Base-by-base conservation (phyloP, 2,329 filamentous ascomycete species). In the Periconia sp. region DNA sequence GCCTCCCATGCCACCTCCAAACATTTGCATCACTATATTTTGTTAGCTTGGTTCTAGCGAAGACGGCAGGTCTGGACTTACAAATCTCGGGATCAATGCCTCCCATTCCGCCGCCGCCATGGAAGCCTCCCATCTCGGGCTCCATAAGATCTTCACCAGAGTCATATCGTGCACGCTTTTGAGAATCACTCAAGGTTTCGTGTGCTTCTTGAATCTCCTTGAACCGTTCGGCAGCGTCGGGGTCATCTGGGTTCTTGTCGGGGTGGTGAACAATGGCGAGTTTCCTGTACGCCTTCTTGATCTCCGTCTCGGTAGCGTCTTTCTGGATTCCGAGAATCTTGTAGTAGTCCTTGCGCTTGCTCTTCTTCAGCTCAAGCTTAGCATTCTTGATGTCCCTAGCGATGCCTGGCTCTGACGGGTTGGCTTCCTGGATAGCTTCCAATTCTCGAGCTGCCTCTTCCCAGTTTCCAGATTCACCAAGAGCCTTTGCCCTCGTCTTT, bases 171-270 rank as follows among this genome's bases (percentile, higher is more conserved):
- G 90, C 89, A 63, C 91, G 88, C 80, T 96, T 97, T 89, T 45
- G 42, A 42, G 45, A n/a, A 15, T 99, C 94, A 70, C 90, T 96
- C 76, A 99, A 79, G 47, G 89, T 95, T 78, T 99, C 94, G 73
- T 99, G 96, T 41, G 93, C 93, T 80, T 99, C 94, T 66, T 92
- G 90, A 72, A 97, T 90, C 72, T 99, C 94, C 84, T 99, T 97
- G 84, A 99, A 99, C 69, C 90, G 87, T 64, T 91, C 89, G 67
- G 92, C 93, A 57, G 94, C 94, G 48, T 85, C 82, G 54, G 86
- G 83, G 65, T 97, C 90, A 58, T 89, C 90, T 1, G 89, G 91
- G 77, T 97, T 99, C 85, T 99, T 99, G 79, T 99, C 94, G 2
- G 94, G 94, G 74, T 99, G 94, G 72, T 96, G 90, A 60, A 92